Evolutionary conservation across 2,329 filamentous ascomycete species (phyloP), one percentile per base, ranked within the genome.

Genomic region (Arthrobotrys conoides): DNA sequence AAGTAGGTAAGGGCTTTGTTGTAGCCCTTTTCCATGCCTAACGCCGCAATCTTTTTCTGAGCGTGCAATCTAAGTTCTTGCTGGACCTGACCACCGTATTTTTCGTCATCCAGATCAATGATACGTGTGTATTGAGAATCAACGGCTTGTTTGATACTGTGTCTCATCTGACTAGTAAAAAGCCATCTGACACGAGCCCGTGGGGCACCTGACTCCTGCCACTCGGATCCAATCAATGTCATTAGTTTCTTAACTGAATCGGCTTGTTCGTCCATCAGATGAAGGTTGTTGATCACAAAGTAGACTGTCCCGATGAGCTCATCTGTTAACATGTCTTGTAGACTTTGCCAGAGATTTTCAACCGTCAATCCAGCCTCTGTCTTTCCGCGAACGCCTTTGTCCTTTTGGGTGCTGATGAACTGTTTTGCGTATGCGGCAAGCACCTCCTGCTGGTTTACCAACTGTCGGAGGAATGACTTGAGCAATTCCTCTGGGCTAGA

Each of bases 1-100:
- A 85, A 86, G 71, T 86, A 86, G 3, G 84, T 82, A 1, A 86
- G 82, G 0, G 85, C 85, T 61, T 84, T 85, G 70, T 84, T 86
- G 69, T 86, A 86, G 0, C 84, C 83, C 65, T 86, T 86, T 10
- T 83, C 80, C 9, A 80, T 80, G 0, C 84, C 83, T 3, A 86
- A 81, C 0, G 80, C 80, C 0, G 83, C 59, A 0, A 86, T 83
- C 59, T 84, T 85, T 44, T 83, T 82, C n/a, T 84, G 84, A 0
- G 85, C 85, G 65, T 84, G 83, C 53, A 83, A 83, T 20, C 82
- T 82, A 22, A 85, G 76, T 8, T 84, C 83, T 44, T 82, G 81
- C 61, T 85, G 84, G 1, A 85, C 84, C 61, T 85, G 83, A 67
- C 84, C 82, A 5, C 83, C 83, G 65, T 85, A 85, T 65, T 83